Base-by-base conservation (phyloP, 306 rosid genomes). In the Cicer cuneatum region DNA sequence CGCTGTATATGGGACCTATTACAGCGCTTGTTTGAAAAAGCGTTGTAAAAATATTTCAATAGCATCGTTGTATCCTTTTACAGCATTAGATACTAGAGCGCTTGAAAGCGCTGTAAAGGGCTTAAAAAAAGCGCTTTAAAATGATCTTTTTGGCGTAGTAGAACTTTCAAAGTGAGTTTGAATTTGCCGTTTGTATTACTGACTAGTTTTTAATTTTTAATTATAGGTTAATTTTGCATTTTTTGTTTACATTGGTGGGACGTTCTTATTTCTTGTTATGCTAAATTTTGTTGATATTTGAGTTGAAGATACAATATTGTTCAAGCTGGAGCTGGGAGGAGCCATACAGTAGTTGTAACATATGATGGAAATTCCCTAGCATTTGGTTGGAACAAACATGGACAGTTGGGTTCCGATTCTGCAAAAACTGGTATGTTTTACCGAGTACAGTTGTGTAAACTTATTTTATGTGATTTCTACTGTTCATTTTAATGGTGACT, bases 301-400 rank as follows among this genome's bases (percentile, higher is more conserved):
- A 45, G 10, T 67, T 82, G 71, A 52, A 94, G 99, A 82, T 85
- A 86, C 87, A 94, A 89, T 75, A 64, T 94, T 64, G 81, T 92
- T 71, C 78, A 82, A 85, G 99, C 96, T 76, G 94, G 90, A 76
- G 69, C 97, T 19, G 99, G 99, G 81, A 90, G 81, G 86, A 90
- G 66, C 79, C 99, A 94, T 80, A 83, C 95, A 0, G 95, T 92
- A n/a, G 96, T 90, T 65, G 86, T 87, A 49, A 90, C 97, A 0
- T 93, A 87, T 7, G 97, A 94, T 69, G 96, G 96, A 8, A 84
- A 81, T 41, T 92, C 99, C 57, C 83, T 94, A 10, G 82, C 97
- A n/a, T 94, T 94, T 74, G 99, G 99, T 40, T 91, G 97, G 97
- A 94, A 94, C 83, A 94, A 94, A 79, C 99, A 94, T 39, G 99